Base-by-base conservation (phyloP, 179 eudicot genomes). In the Beta lomatogona region DNA sequence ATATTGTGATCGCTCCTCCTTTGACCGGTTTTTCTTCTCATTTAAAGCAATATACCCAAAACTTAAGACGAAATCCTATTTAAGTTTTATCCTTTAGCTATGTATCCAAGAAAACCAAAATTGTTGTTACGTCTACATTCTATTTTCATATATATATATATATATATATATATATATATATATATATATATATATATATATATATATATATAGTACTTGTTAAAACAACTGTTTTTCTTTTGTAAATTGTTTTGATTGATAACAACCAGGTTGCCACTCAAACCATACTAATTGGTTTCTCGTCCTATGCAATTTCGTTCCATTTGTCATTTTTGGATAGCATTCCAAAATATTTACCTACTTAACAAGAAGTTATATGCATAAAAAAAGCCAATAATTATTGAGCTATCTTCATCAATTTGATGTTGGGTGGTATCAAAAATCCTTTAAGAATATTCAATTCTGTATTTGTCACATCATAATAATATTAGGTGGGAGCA, bases 281-380 rank as follows among this genome's bases (percentile, higher is more conserved):
- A 44, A 58, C 28, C 50, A 36, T 21, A 8, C 1, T 44, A 10
- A 70, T 45, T 22, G 3, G 59, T 25, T 60, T 36, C 54, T 5
- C 6, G 25, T 45, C 4, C 64, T 54, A 16, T 73, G 54, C 72
- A 63, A 67, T 66, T 73, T 73, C 80, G 86, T 83, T 58, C 60
- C 0, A 70, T 50, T 76, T 48, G 76, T 79, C 9, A 78, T 13
- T 74, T 82, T 67, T 68, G 18, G 3, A 74, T 73, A 58, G 60
- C 80, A 80, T 63, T 13, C 0, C 16, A 50, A 21, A 36, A 16
- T 60, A 69, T 11, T 25, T 18, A 44, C 19, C 12, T 73, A 68
- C 71, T 75, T 77, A 76, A 83, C 77, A 61, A 60, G 25, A 80
- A 25, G 58, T 70, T 70, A 22, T 7, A 66, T 58, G 50, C 63